Conservation (phyloP, 257 asterid genomes). For the Jacaranda mimosifolia region DNA sequence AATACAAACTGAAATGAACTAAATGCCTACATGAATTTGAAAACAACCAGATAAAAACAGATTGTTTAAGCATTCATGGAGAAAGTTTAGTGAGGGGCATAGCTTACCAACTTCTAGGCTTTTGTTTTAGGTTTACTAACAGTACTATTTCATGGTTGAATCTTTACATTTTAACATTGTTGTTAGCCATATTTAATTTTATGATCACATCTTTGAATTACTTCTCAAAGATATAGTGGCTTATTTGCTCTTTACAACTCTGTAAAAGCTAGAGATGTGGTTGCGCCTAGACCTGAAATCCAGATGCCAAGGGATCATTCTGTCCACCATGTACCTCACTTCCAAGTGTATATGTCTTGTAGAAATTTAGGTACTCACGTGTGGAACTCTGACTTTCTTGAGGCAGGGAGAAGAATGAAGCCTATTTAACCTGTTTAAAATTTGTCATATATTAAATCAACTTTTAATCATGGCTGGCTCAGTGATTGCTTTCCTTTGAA, state of each 20-base stretch:
- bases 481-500: conserved; percentile 26
- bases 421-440: conserved; percentile 21
- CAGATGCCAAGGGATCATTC: neutral
- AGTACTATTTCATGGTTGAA: neutral
- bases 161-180: neutral
- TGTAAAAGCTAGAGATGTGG: neutral
- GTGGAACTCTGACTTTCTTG: conserved; percentile 15
- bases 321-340: neutral
- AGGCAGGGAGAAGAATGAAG: conserved; percentile 26
- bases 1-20: neutral
- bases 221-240: neutral
- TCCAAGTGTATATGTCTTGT: neutral
- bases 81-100: neutral
- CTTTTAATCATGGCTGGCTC: conserved; percentile 7
- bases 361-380: conserved; percentile 2
- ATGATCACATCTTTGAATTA: neutral
- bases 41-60: conserved; percentile 17
- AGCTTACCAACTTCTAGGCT: neutral
- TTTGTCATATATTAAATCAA: conserved; percentile 16
- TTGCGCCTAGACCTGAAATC: conserved; percentile 15
- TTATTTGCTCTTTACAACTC: conserved; percentile 11
- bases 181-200: conserved; percentile 4
- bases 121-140: neutral
- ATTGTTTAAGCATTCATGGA: neutral
- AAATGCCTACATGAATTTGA: neutral